Evolutionary conservation across 371 early-diverging fungal genomes (phyloP).

Genomic region (Mortierella sp.): DNA sequence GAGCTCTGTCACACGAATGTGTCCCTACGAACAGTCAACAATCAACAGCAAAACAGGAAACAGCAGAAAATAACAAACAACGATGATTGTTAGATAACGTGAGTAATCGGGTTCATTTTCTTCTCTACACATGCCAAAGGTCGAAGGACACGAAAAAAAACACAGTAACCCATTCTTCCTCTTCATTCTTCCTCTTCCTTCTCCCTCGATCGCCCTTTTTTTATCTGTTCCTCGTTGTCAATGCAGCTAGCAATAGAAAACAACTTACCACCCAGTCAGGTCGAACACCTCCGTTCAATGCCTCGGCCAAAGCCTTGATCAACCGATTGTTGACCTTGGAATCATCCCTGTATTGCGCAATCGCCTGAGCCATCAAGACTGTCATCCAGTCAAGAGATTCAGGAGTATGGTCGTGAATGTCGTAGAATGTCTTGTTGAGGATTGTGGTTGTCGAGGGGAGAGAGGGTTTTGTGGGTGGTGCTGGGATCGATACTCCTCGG

Average conservation of each 20-base stretch:
- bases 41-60: not conserved
- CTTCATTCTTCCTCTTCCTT: not conserved
- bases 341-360: constrained; percentile 88
- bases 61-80: constrained; percentile 8
- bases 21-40: constrained; percentile 67
- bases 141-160: not conserved
- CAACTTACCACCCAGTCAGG: constrained; percentile 83
- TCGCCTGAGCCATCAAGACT: constrained; percentile 89
- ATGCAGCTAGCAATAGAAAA: not conserved
- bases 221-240: too few species aligned
- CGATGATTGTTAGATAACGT: not conserved
- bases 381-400: constrained; percentile 96
- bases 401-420: constrained; percentile 72
- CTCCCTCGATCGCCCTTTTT: not conserved
- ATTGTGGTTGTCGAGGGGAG: constrained; percentile 60
- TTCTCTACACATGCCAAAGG: not conserved
- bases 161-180: not conserved
- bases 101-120: not conserved
- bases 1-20: constrained; percentile 89
- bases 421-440: constrained; percentile 74
- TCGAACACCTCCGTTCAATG: constrained; percentile 83
- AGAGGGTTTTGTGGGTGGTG: constrained; percentile 48
- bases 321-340: constrained; percentile 82
- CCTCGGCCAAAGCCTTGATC: constrained; percentile 80
- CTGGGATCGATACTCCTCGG: constrained; percentile 49